Evolutionary conservation across 495 filamentous ascomycete genomes (phyloP).

Genomic region (Podospora appendiculata): DNA sequence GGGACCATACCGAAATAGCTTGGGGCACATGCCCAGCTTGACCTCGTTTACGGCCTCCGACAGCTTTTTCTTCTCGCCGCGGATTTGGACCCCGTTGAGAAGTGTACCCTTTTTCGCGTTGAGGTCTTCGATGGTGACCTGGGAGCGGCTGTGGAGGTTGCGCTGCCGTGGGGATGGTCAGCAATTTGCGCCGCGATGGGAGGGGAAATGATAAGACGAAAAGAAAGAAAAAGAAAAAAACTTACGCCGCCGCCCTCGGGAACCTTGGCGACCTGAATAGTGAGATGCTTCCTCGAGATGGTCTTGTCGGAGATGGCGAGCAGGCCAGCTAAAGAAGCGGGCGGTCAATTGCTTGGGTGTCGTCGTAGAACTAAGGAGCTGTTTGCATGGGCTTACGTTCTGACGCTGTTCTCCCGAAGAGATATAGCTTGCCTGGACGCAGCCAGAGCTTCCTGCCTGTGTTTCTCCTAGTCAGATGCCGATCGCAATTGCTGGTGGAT

Average conservation of each 20-base stretch:
- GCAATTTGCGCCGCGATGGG: neutral
- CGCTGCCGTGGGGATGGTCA: slow-evolving; percentile 27
- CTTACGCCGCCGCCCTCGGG: slow-evolving; percentile 63
- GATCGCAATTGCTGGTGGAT: neutral
- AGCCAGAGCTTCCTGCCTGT: slow-evolving; percentile 72
- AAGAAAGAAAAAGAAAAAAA: neutral
- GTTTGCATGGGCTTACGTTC: slow-evolving; percentile 31
- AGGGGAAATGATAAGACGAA: too few relatives aligned
- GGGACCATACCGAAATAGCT: slow-evolving; percentile 39
- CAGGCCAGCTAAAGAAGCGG: slow-evolving; percentile 35
- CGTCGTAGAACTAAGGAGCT: slow-evolving; percentile 4
- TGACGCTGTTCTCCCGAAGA: slow-evolving; percentile 59
- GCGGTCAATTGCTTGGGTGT: neutral
- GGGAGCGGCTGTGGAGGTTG: slow-evolving; percentile 53
- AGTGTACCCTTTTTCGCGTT: slow-evolving; percentile 72
- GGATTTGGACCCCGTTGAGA: slow-evolving; percentile 63
- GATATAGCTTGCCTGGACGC: slow-evolving; percentile 71
- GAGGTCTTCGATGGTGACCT: slow-evolving; percentile 58
- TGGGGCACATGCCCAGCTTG: slow-evolving; percentile 55
- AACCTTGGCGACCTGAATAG: slow-evolving; percentile 62
- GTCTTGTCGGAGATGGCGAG: slow-evolving; percentile 60
- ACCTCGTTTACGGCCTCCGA: slow-evolving; percentile 54
- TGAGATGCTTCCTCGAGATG: slow-evolving; percentile 85
- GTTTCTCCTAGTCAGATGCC: neutral
- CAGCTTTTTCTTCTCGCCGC: slow-evolving; percentile 44